phyloP scores from a whole-genome alignment of 805 yeast species.

The Monosporozyma solicola region DNA sequence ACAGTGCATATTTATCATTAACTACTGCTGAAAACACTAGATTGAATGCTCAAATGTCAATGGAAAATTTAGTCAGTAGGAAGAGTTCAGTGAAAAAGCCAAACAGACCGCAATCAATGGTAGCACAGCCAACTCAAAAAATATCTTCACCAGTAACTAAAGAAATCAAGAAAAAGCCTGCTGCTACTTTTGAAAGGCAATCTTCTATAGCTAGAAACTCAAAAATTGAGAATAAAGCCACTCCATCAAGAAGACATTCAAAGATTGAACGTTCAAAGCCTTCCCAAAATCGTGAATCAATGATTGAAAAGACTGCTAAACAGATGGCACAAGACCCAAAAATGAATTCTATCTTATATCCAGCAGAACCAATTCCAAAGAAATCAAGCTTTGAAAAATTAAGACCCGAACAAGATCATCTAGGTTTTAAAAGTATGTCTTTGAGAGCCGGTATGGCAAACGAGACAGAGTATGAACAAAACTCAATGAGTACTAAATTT shows the following conservation, averaged over 20 bases:
- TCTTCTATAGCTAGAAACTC: background rate
- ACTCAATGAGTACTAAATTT: slow-evolving; percentile 2
- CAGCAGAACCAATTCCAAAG: slow-evolving; percentile 34
- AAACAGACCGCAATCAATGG: slow-evolving; percentile 20
- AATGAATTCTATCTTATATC: slow-evolving; percentile 21
- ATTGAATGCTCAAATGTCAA: slow-evolving; percentile 51
- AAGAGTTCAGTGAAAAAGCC: slow-evolving; percentile 5
- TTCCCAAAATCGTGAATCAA: background rate
- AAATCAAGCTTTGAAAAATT: slow-evolving; percentile 52
- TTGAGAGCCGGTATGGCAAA: slow-evolving; percentile 24
- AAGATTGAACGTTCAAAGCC: background rate
- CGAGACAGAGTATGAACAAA: slow-evolving; percentile 7
- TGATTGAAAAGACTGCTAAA: slow-evolving; percentile 15
- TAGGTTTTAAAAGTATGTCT: slow-evolving; percentile 33
- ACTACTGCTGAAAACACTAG: slow-evolving; percentile 77
- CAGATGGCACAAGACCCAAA: slow-evolving; percentile 10
- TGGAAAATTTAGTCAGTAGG: slow-evolving; percentile 14
- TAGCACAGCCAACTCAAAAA: slow-evolving; percentile 3
- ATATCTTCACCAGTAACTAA: slow-evolving; percentile 12
- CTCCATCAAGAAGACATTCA: background rate
- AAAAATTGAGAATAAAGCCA: background rate
- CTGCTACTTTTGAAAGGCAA: slow-evolving; percentile 5
- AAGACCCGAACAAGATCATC: slow-evolving; percentile 24
- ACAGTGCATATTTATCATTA: slow-evolving; percentile 54
- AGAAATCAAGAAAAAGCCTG: slow-evolving; percentile 9